phyloP scores from a whole-genome alignment of 208 protist genomes.

The Wallacemonas sp. region DNA sequence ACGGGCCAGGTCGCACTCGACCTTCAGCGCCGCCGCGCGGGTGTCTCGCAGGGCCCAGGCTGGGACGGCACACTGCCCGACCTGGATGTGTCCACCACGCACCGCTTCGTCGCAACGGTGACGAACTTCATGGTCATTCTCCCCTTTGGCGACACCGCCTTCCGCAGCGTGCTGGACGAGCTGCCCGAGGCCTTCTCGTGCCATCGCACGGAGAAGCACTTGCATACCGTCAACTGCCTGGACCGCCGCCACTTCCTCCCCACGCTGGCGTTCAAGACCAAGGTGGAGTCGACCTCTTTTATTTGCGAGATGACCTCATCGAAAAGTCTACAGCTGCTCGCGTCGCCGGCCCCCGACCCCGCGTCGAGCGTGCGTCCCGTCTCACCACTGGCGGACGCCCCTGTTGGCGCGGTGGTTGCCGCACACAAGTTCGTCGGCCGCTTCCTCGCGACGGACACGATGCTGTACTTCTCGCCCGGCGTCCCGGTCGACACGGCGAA shows the following conservation, averaged over 20 bases:
- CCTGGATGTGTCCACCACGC: slow-evolving; percentile 17
- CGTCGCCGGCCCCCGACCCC: background rate
- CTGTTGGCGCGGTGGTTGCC: slow-evolving; percentile 6
- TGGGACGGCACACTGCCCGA: slow-evolving; percentile 18
- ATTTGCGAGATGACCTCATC: slow-evolving; percentile 47
- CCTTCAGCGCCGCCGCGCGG: slow-evolving; percentile 28
- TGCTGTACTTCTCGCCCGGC: slow-evolving; percentile 77
- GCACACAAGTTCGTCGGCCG: slow-evolving; percentile 44
- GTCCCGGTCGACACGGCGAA: slow-evolving; percentile 28
- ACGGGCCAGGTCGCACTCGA: slow-evolving; percentile 52
- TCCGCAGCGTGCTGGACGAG: slow-evolving; percentile 73
- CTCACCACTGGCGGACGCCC: slow-evolving; percentile 1
- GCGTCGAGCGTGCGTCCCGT: background rate
- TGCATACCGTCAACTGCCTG: slow-evolving; percentile 49
- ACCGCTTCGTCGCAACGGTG: slow-evolving; percentile 63
- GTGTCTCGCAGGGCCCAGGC: slow-evolving; percentile 17
- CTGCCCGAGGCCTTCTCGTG: slow-evolving; percentile 47
- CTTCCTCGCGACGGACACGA: slow-evolving; percentile 47
- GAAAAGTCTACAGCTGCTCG: slow-evolving; percentile 11
- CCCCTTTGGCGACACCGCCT: slow-evolving; percentile 82
- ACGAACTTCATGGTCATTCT: slow-evolving; percentile 76
- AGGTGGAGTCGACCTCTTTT: slow-evolving; percentile 56
- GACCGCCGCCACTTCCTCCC: slow-evolving; percentile 75
- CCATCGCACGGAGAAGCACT: slow-evolving; percentile 41
- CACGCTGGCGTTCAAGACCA: slow-evolving; percentile 73